Evolutionary conservation across 768 basidiomycete genomes (phyloP).

Genomic region (Kwoniella heveanensis): DNA sequence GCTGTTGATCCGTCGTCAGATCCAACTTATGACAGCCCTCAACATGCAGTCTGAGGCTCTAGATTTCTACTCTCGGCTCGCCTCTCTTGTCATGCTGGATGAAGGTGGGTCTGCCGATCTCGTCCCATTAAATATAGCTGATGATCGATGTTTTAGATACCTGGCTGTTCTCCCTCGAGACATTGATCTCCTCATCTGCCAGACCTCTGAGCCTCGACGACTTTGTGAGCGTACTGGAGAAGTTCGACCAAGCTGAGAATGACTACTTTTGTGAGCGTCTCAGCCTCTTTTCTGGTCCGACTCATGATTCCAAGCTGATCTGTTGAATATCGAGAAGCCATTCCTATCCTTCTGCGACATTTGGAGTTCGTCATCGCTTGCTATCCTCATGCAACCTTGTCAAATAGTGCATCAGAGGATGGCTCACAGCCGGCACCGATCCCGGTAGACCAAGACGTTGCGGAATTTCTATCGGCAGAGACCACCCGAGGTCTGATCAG

Average conservation of each 20-base stretch:
- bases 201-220: slow-evolving; percentile 32
- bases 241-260: slow-evolving; percentile 41
- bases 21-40: slow-evolving; percentile 33
- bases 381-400: background rate
- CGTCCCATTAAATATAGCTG: no score
- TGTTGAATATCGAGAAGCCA: slow-evolving; percentile 16
- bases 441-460: slow-evolving; percentile 67
- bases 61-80: slow-evolving; percentile 17
- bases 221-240: slow-evolving; percentile 38
- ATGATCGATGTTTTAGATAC: slow-evolving; percentile 21
- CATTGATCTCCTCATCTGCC: slow-evolving; percentile 10
- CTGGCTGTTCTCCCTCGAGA: slow-evolving; percentile 41
- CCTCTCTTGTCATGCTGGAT: slow-evolving; percentile 40
- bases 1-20: slow-evolving; percentile 30
- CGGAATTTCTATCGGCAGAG: slow-evolving; percentile 77
- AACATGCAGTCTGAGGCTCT: slow-evolving; percentile 32
- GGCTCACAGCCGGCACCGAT: background rate
- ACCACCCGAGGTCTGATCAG: slow-evolving; percentile 32
- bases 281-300: no score
- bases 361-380: slow-evolving; percentile 34
- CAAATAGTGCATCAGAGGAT: slow-evolving; percentile 1
- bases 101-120: slow-evolving; percentile 36
- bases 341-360: slow-evolving; percentile 32
- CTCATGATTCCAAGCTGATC: no score
- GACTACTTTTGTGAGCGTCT: slow-evolving; percentile 46